These are phyloP conservation scores for Achaetomium macrosporum DNA, from an alignment of 2,329 filamentous ascomycete genomes.

Conservation along the genomic window DNA sequence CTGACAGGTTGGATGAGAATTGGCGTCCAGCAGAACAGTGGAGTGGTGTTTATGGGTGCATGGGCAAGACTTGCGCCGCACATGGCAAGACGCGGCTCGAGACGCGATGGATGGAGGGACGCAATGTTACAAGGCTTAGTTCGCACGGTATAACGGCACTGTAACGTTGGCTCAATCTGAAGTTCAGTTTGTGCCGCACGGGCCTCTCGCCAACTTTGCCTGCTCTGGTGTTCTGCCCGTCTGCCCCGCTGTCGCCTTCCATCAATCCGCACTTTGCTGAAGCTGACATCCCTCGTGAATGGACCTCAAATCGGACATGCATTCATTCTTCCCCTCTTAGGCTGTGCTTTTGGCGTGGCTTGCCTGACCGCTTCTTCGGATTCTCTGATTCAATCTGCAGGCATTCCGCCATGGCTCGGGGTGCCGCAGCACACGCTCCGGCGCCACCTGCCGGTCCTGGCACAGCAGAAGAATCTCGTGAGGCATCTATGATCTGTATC, in stretches of 20 bases:
- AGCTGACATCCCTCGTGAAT: too few relatives aligned
- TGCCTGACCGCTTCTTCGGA: constrained; percentile 11
- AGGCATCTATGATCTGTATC: neutral
- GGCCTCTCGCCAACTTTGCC: too few relatives aligned
- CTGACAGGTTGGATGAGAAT: neutral
- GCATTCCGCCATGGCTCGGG: neutral
- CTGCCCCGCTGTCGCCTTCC: too few relatives aligned
- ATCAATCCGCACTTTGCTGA: too few relatives aligned
- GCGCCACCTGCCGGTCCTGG: neutral
- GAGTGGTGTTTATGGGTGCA: constrained; percentile 9
- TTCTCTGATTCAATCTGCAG: neutral
- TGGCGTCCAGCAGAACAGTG: constrained; percentile 7
- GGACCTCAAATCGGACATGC: neutral
- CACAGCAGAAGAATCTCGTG: neutral
- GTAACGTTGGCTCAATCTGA: neutral
- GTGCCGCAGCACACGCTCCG: neutral
- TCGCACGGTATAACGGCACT: neutral
- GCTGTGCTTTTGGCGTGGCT: neutral
- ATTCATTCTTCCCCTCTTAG: constrained; percentile 2
- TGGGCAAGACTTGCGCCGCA: neutral
- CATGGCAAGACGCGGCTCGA: constrained; percentile 18
- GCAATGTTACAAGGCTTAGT: neutral
- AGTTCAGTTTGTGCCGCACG: too few relatives aligned
- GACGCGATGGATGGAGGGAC: neutral
- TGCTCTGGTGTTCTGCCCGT: too few relatives aligned